Conservation (phyloP, 257 asterid genomes). For the Solanum piurae region DNA sequence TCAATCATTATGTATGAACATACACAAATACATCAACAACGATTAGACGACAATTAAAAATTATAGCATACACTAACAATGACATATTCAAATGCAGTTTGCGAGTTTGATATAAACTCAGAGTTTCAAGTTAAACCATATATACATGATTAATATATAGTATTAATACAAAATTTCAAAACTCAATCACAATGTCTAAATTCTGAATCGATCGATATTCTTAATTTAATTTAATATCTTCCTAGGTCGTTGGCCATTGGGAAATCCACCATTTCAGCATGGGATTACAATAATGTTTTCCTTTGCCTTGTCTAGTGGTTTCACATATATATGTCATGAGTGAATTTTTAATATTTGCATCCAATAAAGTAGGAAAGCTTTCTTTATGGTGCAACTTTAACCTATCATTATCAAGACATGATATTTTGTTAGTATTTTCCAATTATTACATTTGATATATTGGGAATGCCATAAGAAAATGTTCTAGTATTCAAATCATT, state of each 20-base stretch:
- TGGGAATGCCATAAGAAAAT: neutral
- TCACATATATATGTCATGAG: neutral
- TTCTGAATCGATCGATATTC: neutral
- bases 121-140: neutral
- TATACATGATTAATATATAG: neutral
- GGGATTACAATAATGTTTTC: neutral
- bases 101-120: neutral
- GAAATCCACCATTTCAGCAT: neutral
- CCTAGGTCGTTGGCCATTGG: neutral
- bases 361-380: neutral
- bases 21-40: neutral
- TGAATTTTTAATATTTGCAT: neutral
- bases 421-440: neutral
- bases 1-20: neutral
- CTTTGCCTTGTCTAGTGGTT: neutral
- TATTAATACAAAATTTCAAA: neutral
- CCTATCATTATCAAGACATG: neutral
- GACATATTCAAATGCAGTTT: neutral
- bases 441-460: neutral
- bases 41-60: neutral
- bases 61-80: neutral
- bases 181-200: neutral
- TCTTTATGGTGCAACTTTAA: neutral
- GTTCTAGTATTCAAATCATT: neutral
- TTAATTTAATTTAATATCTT: neutral